Percentiles rank a stretch among this genome's conserved stretches.
These are phyloP conservation scores for Aspergillus cristatus DNA, from an alignment of 495 filamentous ascomycete genomes.

Conservation along the genomic window DNA sequence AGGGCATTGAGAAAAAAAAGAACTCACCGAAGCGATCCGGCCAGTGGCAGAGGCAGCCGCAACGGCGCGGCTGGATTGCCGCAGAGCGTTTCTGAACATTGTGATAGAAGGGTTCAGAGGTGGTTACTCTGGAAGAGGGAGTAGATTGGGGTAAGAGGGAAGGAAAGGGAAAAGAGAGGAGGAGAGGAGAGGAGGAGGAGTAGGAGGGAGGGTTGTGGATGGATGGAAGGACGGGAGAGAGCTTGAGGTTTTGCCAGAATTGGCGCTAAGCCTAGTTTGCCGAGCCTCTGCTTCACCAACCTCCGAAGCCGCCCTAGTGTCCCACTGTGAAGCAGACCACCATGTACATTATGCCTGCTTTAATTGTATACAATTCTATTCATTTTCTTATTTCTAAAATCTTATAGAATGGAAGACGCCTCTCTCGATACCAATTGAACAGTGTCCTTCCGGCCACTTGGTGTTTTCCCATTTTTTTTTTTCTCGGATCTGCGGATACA, in stretches of 20 bases:
- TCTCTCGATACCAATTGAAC: too few relatives aligned
- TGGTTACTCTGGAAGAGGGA: constrained; percentile 42
- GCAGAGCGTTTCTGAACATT: constrained; percentile 98
- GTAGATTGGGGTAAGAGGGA: constrained; percentile 28
- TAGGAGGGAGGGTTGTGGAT: constrained; percentile 42
- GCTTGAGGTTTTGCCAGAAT: constrained; percentile 39
- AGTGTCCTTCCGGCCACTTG: constrained; percentile 26
- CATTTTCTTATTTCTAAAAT: too few relatives aligned
- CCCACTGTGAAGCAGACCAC: too few relatives aligned
- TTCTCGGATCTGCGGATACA: constrained; percentile 34
- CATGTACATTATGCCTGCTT: too few relatives aligned
- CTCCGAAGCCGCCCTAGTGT: constrained; percentile 42
- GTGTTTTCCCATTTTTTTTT: constrained; percentile 31
- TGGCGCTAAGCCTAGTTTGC: constrained; percentile 39
- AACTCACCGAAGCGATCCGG: constrained; percentile 88
- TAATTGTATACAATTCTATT: too few relatives aligned
- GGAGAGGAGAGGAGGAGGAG: constrained; percentile 29
- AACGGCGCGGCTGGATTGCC: constrained; percentile 88
- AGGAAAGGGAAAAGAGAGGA: constrained; percentile 27
- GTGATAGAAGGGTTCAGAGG: constrained; percentile 44
- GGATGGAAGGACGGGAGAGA: constrained; percentile 36
- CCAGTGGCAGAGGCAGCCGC: constrained; percentile 83
- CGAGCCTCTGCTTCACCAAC: constrained; percentile 24
- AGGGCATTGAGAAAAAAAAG: constrained; percentile 19
- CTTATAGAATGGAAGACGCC: too few relatives aligned